phyloP scores from a whole-genome alignment of 169 alveolate species.

The Fabrea salina region DNA sequence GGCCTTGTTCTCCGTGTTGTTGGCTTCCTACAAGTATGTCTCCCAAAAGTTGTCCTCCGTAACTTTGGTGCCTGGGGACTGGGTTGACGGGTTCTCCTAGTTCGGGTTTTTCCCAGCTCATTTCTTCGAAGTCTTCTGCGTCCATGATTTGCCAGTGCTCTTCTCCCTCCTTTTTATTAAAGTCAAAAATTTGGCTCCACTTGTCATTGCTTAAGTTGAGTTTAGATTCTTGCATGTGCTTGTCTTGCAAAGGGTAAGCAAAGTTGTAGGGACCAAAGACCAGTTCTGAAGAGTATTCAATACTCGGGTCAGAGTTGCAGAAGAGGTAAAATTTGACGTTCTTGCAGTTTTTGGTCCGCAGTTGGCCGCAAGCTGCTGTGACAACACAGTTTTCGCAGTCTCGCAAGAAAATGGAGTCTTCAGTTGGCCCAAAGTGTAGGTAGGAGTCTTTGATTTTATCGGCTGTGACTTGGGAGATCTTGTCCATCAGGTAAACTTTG shows the following conservation, averaged over 20 bases:
- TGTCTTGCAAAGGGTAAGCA: constrained; percentile 45
- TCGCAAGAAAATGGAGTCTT: constrained; percentile 57
- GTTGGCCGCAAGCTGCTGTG: constrained; percentile 48
- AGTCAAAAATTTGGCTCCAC: constrained; percentile 36
- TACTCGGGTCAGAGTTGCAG: constrained; percentile 49
- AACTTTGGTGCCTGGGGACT: constrained; percentile 7
- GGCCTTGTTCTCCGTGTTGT: constrained; percentile 22
- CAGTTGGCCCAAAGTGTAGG: constrained; percentile 57
- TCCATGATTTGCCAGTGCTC: constrained; percentile 18
- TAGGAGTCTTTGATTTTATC: constrained; percentile 48
- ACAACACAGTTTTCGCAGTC: constrained; percentile 54
- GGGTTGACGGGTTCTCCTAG: constrained; percentile 30
- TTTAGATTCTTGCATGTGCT: constrained; percentile 35
- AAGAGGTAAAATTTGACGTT: constrained; percentile 39
- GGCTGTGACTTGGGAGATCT: constrained; percentile 47
- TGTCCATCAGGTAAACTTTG: constrained; percentile 48
- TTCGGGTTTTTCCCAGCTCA: constrained; percentile 16
- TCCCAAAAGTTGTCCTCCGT: constrained; percentile 28
- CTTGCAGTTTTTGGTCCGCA: constrained; percentile 41
- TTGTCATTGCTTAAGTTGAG: not conserved
- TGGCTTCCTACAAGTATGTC: constrained; percentile 26
- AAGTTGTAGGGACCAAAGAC: constrained; percentile 56
- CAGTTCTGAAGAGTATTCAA: constrained; percentile 46
- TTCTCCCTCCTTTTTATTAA: constrained; percentile 13
- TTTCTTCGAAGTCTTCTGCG: constrained; percentile 19